A percentile compares a stretch with the other conserved stretches of the same genome.
phyloP scores from a whole-genome alignment of 495 filamentous ascomycete species.

The Elasticomyces elasticus region DNA sequence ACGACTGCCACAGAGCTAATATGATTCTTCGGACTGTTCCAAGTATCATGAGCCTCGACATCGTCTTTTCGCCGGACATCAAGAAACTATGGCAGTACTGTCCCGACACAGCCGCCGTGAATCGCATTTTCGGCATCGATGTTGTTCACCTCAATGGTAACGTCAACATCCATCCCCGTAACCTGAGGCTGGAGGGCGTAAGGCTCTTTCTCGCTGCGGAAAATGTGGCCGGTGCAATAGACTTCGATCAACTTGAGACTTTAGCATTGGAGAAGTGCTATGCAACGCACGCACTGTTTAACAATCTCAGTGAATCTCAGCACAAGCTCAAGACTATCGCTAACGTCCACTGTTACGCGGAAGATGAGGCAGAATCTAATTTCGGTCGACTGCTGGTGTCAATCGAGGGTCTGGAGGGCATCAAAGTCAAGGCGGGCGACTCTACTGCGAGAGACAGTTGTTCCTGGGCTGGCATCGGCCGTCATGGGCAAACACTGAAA shows the following conservation, averaged over 20 bases:
- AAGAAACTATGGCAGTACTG: not conserved
- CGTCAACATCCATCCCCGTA: not conserved
- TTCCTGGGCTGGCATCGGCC: too few species aligned
- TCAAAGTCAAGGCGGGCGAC: too few species aligned
- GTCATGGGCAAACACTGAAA: too few species aligned
- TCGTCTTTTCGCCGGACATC: not conserved
- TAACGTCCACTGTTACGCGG: not conserved
- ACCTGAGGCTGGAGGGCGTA: not conserved
- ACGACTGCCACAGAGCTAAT: not conserved
- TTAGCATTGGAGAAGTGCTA: not conserved
- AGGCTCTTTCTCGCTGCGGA: not conserved
- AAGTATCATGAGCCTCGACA: not conserved
- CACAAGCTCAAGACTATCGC: not conserved
- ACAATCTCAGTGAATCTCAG: not conserved
- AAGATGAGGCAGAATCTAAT: not conserved
- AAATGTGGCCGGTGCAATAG: not conserved
- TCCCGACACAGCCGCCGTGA: not conserved
- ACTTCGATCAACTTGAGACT: not conserved
- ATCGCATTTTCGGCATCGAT: not conserved
- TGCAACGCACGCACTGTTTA: not conserved
- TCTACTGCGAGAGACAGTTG: too few species aligned
- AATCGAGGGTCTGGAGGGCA: too few species aligned
- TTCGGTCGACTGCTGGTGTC: too few species aligned
- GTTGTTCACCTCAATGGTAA: not conserved
- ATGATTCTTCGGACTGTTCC: not conserved